These are phyloP conservation scores for Corymbia calophylla DNA, from an alignment of 441 rosid species.

Conservation along the genomic window DNA sequence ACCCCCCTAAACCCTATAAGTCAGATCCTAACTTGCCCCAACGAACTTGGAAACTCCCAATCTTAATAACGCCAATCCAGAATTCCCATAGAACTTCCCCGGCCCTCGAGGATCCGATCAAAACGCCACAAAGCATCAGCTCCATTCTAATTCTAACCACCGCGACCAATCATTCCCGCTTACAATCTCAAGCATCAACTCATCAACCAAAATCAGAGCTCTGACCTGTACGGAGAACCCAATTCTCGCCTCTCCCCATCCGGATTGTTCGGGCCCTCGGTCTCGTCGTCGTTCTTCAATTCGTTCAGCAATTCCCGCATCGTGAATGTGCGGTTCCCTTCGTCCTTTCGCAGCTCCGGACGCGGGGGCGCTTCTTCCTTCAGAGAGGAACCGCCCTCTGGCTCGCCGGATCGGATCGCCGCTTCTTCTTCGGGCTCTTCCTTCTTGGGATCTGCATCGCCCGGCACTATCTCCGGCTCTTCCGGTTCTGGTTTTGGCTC, in stretches of 20 bases:
- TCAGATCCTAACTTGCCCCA: background rate
- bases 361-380: slow-evolving; percentile 8
- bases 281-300: slow-evolving; percentile 72
- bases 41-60: background rate
- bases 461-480: background rate
- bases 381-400: slow-evolving; percentile 12
- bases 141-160: background rate
- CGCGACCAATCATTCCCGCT: background rate
- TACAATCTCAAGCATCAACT: background rate
- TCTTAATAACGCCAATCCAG: background rate
- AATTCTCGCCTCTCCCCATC: slow-evolving; percentile 2
- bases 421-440: slow-evolving; percentile 24
- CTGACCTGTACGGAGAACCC: slow-evolving; percentile 37
- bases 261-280: slow-evolving; percentile 23
- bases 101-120: background rate
- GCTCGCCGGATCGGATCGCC: slow-evolving; percentile 31
- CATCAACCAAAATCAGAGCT: background rate
- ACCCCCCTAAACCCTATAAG: background rate
- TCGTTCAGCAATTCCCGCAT: slow-evolving; percentile 86
- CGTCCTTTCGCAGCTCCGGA: slow-evolving; percentile 37
- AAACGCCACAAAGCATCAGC: background rate
- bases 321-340: slow-evolving; percentile 66
- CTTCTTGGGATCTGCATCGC: slow-evolving; percentile 26
- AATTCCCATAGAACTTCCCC: background rate
- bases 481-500: background rate